Percentiles rank a stretch among this genome's conserved stretches.
phyloP scores from a whole-genome alignment of 2,329 filamentous ascomycete genomes.

The Parasarocladium wereldwijsianum region DNA sequence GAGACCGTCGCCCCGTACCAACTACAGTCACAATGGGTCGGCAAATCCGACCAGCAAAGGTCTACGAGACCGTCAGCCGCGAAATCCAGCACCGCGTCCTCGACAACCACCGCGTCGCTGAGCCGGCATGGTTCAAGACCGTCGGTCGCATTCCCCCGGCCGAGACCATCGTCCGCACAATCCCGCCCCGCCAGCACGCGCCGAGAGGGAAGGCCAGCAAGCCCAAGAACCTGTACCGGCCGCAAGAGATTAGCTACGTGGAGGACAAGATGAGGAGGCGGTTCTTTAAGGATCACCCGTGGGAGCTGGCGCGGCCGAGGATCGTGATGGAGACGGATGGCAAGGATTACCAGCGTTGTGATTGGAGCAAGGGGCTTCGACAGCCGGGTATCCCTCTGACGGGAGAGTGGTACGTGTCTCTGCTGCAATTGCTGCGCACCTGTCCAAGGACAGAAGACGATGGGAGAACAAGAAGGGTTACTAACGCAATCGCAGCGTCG shows the following conservation, averaged over 20 bases:
- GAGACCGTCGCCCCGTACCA: too few species aligned
- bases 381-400: constrained; percentile 65
- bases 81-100: constrained; percentile 28
- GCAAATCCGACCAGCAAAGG: constrained; percentile 30
- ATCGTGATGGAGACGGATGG: constrained; percentile 77
- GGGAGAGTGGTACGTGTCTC: constrained; percentile 63
- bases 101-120: constrained; percentile 15
- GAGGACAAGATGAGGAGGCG: constrained; percentile 69
- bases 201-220: constrained; percentile 27
- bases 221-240: constrained; percentile 66
- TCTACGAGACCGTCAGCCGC: constrained; percentile 29
- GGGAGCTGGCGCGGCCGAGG: constrained; percentile 84
- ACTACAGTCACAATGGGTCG: constrained; percentile 24
- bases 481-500: constrained; percentile 53
- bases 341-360: constrained; percentile 57
- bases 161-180: constrained; percentile 40
- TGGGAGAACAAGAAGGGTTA: neutral
- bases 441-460: neutral
- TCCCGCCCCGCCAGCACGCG: constrained; percentile 30
- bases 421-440: neutral
- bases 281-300: constrained; percentile 91
- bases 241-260: constrained; percentile 61
- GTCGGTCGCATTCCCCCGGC: constrained; percentile 40
- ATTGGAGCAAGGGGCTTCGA: constrained; percentile 64
- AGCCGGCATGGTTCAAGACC: constrained; percentile 34